phyloP scores from a whole-genome alignment of 1,284 basidiomycete genomes.

The Phlebopus sp. region DNA sequence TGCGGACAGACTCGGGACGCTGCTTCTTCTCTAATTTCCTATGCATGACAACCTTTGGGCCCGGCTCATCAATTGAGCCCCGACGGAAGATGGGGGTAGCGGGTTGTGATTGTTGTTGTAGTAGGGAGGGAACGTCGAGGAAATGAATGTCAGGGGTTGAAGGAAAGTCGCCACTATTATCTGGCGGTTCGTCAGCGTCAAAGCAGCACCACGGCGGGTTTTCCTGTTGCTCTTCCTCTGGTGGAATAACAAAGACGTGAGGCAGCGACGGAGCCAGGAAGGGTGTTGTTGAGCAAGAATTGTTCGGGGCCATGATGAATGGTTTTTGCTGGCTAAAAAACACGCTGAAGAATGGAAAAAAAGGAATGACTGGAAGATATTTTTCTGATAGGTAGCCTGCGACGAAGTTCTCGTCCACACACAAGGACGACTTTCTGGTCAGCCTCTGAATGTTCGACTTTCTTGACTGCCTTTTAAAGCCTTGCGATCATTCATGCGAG shows the following conservation, averaged over 20 bases:
- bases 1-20: constrained; percentile 26
- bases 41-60: constrained; percentile 27
- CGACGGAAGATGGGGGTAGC: constrained; percentile 22
- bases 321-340: neutral
- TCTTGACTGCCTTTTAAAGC: constrained; percentile 20
- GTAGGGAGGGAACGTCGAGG: constrained; percentile 40
- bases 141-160: constrained; percentile 40
- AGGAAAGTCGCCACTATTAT: constrained; percentile 25
- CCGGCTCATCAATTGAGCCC: constrained; percentile 13
- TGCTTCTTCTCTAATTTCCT: constrained; percentile 33
- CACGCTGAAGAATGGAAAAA: neutral
- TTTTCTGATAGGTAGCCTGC: neutral
- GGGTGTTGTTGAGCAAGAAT: constrained; percentile 14
- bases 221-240: constrained; percentile 60
- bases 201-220: constrained; percentile 65
- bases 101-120: constrained; percentile 14
- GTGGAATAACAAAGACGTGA: constrained; percentile 65
- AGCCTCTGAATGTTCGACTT: constrained; percentile 27
- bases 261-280: constrained; percentile 38
- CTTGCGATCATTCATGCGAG: neutral
- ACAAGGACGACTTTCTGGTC: constrained; percentile 5
- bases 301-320: neutral
- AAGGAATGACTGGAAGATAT: constrained; percentile 19
- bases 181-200: constrained; percentile 46
- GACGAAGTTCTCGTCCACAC: too few species aligned